A percentile compares a stretch with the other conserved stretches of the same genome.
phyloP scores from a whole-genome alignment of 352 stramenopile species.

The Globisporangium viniferum region DNA sequence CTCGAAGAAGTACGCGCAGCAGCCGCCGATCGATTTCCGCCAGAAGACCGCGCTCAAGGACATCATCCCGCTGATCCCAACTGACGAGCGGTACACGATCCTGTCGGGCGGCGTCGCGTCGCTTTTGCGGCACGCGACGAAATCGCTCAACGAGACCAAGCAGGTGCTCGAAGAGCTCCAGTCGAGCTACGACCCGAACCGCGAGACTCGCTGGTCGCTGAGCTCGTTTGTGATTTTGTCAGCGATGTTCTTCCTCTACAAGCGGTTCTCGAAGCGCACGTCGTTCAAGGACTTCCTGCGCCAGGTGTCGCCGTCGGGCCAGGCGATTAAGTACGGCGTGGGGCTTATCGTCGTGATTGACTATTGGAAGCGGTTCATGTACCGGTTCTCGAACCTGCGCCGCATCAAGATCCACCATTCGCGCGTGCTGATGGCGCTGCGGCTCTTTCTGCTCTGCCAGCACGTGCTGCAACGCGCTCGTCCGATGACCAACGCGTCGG shows the following conservation, averaged over 20 bases:
- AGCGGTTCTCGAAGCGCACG: slow-evolving; percentile 64
- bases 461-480: slow-evolving; percentile 78
- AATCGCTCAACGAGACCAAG: slow-evolving; percentile 74
- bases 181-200: slow-evolving; percentile 77
- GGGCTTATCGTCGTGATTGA: slow-evolving; percentile 49
- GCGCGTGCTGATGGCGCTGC: slow-evolving; percentile 79
- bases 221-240: slow-evolving; percentile 59
- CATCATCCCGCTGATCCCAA: slow-evolving; percentile 85
- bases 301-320: slow-evolving; percentile 59
- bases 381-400: slow-evolving; percentile 80
- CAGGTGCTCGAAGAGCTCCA: slow-evolving; percentile 80
- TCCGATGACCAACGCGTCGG: slow-evolving; percentile 64
- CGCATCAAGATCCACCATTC: slow-evolving; percentile 85
- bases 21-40: slow-evolving; percentile 66
- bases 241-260: slow-evolving; percentile 62
- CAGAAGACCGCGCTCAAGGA: slow-evolving; percentile 84
- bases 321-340: slow-evolving; percentile 62
- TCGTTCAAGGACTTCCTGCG: slow-evolving; percentile 68
- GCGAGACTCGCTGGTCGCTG: slow-evolving; percentile 84
- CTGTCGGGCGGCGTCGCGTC: slow-evolving; percentile 74
- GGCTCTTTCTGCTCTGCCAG: slow-evolving; percentile 79
- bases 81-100: slow-evolving; percentile 78
- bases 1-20: slow-evolving; percentile 55
- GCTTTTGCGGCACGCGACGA: slow-evolving; percentile 77
- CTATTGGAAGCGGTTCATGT: slow-evolving; percentile 77